A percentile compares a stretch with the other conserved stretches of the same genome.
Evolutionary conservation across 1,284 basidiomycete genomes (phyloP).

Genomic region (Sporisorium graminicola): DNA sequence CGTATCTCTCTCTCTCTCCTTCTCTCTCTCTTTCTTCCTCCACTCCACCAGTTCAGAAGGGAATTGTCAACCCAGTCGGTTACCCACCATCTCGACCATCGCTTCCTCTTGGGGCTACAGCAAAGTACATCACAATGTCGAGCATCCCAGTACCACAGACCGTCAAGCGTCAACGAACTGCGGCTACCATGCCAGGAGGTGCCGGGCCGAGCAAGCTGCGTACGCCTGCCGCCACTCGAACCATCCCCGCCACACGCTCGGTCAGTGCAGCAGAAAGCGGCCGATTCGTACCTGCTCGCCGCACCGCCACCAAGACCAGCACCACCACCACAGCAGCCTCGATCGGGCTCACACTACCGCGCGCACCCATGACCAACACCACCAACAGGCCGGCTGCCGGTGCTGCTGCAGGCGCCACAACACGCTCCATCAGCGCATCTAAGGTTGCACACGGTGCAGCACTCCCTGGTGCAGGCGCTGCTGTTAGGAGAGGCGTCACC

Average conservation of each 20-base stretch:
- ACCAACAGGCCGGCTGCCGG: constrained; percentile 38
- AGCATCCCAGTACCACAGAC: constrained; percentile 53
- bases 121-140: constrained; percentile 24
- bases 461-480: constrained; percentile 8
- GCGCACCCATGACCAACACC: constrained; percentile 54
- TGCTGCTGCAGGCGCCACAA: constrained; percentile 17
- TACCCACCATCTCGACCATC: not conserved
- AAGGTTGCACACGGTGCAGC: constrained; percentile 25
- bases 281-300: constrained; percentile 40
- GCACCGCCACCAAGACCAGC: constrained; percentile 24
- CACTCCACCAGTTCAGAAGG: not conserved
- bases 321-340: constrained; percentile 30
- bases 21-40: not conserved
- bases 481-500: constrained; percentile 40
- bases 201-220: constrained; percentile 48
- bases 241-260: constrained; percentile 23
- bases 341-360: constrained; percentile 32
- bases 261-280: constrained; percentile 30
- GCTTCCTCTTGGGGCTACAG: not conserved
- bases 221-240: constrained; percentile 29
- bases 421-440: constrained; percentile 29
- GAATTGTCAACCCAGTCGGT: not conserved
- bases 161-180: constrained; percentile 45
- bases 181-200: constrained; percentile 23
- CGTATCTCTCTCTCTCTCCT: not conserved